These are phyloP conservation scores for Orbilia brochopaga DNA, from an alignment of 2,329 filamentous ascomycete genomes.

Conservation along the genomic window DNA sequence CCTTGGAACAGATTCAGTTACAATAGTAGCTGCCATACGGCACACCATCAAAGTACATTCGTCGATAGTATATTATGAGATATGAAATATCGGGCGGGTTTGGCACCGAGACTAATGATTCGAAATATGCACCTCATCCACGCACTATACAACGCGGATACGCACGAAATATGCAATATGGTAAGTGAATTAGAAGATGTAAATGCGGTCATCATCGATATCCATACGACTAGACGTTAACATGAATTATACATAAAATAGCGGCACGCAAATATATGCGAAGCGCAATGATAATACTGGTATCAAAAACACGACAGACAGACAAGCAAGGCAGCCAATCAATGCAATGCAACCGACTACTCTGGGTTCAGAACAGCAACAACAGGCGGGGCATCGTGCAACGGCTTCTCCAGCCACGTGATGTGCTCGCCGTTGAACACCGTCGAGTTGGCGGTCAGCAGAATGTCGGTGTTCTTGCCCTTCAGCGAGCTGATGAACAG, in stretches of 20 bases:
- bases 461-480: conserved; percentile 35
- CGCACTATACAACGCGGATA: background rate
- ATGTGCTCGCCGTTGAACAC: conserved; percentile 53
- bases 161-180: background rate
- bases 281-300: background rate
- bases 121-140: too few species aligned
- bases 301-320: background rate
- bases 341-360: conserved; percentile 15
- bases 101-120: too few species aligned
- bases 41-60: too few species aligned
- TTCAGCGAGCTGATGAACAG: conserved; percentile 14
- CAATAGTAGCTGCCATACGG: background rate
- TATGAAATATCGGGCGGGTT: too few species aligned
- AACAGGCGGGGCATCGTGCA: conserved; percentile 43
- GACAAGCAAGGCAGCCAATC: conserved; percentile 4
- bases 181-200: background rate
- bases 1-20: too few species aligned
- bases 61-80: too few species aligned
- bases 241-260: conserved; percentile 21
- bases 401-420: conserved; percentile 53
- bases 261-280: background rate
- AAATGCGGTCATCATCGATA: conserved; percentile 8
- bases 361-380: conserved; percentile 42
- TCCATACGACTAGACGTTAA: conserved; percentile 12
- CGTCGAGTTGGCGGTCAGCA: conserved; percentile 53